Conservation (phyloP, 768 basidiomycete species). For the Lentinula sp. region DNA sequence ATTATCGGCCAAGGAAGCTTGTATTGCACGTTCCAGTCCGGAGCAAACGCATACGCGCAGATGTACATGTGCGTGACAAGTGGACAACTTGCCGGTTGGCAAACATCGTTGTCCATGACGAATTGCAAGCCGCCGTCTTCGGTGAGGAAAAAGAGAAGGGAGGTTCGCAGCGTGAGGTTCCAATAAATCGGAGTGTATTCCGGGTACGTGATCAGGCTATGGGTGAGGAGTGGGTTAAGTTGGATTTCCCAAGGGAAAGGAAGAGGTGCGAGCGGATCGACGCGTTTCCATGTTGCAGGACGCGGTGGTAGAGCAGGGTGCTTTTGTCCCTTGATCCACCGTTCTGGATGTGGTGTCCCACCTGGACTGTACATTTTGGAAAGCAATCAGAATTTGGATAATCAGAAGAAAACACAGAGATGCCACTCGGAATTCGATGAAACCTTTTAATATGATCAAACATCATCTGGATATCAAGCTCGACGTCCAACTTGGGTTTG, state of each 20-base stretch:
- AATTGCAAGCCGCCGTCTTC: constrained; percentile 19
- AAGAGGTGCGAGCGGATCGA: constrained; percentile 27
- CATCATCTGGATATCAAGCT: constrained; percentile 24
- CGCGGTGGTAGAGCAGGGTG: constrained; percentile 47
- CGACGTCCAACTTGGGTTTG: constrained; percentile 16
- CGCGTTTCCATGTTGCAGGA: constrained; percentile 38
- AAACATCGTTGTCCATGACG: constrained; percentile 27
- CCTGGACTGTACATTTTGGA: constrained; percentile 22
- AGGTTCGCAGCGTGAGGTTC: constrained; percentile 30
- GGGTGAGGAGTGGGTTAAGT: constrained; percentile 53
- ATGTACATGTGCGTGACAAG: constrained; percentile 53
- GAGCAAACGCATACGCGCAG: constrained; percentile 41
- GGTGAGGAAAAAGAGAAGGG: constrained; percentile 19
- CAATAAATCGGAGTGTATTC: constrained; percentile 31
- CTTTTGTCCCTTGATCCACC: constrained; percentile 40
- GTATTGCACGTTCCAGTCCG: constrained; percentile 15
- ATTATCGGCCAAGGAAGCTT: constrained; percentile 52
- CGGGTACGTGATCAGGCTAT: neutral
- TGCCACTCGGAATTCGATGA: neutral
- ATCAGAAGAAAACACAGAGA: neutral
- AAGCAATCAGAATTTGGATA: neutral
- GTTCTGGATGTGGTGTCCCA: constrained; percentile 31
- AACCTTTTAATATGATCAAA: constrained; percentile 16
- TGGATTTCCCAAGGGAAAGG: constrained; percentile 45
- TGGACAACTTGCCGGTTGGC: constrained; percentile 64